Conservation (phyloP, 2,329 filamentous ascomycete species). For the Dryadomyces quercus-mongolicae region DNA sequence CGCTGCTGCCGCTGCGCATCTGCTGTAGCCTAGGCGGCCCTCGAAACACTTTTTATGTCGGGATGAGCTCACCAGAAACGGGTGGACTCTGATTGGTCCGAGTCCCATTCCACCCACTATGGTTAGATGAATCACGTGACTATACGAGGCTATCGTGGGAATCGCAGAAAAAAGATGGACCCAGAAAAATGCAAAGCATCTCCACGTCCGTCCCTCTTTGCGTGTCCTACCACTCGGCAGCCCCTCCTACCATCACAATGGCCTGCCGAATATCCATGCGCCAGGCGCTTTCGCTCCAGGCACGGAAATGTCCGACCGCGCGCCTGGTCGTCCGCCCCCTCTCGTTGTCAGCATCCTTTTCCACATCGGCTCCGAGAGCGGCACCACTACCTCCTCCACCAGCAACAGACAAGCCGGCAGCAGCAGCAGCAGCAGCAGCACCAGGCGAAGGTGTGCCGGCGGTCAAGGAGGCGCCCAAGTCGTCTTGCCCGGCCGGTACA, state of each 20-base stretch:
- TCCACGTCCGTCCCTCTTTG: not conserved
- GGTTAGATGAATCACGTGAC: not conserved
- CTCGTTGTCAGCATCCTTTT: constrained; percentile 23
- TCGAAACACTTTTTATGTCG: not conserved
- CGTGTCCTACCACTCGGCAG: not conserved
- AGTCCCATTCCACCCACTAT: not conserved
- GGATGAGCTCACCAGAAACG: constrained; percentile 13
- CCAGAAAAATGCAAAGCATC: not conserved
- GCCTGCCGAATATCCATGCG: constrained; percentile 39
- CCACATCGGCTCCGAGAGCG: constrained; percentile 15
- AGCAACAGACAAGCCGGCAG: constrained; percentile 6
- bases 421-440: constrained; percentile 5
- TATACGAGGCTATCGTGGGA: not conserved
- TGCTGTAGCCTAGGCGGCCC: not conserved
- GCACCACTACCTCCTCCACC: constrained; percentile 10
- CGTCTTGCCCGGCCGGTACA: constrained; percentile 36
- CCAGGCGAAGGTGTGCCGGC: constrained; percentile 11
- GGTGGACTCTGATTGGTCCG: constrained; percentile 13
- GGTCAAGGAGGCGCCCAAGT: not conserved
- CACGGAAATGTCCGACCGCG: constrained; percentile 12
- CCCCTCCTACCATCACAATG: constrained; percentile 11
- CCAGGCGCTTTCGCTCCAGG: constrained; percentile 24
- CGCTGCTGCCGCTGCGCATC: not conserved
- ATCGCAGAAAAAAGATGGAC: constrained; percentile 1
- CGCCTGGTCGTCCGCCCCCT: constrained; percentile 8